These are phyloP conservation scores for Sclerotinia sclerotiorum DNA, from an alignment of 2,329 filamentous ascomycete genomes.

Conservation along the genomic window DNA sequence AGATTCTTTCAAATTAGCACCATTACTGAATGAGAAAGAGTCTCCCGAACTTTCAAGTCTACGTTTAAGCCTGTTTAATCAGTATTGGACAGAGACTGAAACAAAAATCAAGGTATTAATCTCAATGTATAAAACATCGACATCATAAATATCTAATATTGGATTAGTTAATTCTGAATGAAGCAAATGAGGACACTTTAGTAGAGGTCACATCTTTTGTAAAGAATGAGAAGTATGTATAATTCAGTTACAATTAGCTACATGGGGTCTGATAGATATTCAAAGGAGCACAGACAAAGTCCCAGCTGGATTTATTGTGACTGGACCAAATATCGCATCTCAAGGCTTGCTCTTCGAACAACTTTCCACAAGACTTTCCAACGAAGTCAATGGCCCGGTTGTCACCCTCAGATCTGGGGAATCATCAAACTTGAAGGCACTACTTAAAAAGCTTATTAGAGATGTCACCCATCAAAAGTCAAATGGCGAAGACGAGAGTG, in stretches of 20 bases:
- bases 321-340: slow-evolving; percentile 75
- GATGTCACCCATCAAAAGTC: slow-evolving; percentile 55
- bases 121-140: not conserved
- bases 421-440: slow-evolving; percentile 70
- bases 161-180: slow-evolving; percentile 54
- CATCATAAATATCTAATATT: slow-evolving; percentile 37
- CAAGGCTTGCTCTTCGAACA: slow-evolving; percentile 74
- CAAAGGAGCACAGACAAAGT: slow-evolving; percentile 29
- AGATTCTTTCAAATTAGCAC: slow-evolving; percentile 45
- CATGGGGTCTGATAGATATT: slow-evolving; percentile 16
- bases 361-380: slow-evolving; percentile 57
- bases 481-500: slow-evolving; percentile 53
- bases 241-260: not conserved
- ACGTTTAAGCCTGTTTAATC: slow-evolving; percentile 60
- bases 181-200: slow-evolving; percentile 61
- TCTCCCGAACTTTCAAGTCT: slow-evolving; percentile 48
- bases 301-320: slow-evolving; percentile 71
- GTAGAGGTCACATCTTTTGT: slow-evolving; percentile 59
- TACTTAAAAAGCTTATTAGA: slow-evolving; percentile 71
- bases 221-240: slow-evolving; percentile 21
- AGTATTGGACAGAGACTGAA: slow-evolving; percentile 65
- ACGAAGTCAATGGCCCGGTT: slow-evolving; percentile 53
- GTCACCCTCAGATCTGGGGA: slow-evolving; percentile 69
- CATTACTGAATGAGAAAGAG: slow-evolving; percentile 57
- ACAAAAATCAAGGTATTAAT: slow-evolving; percentile 56